Evolutionary conservation across 2,329 filamentous ascomycete genomes (phyloP), one percentile per base, ranked within the genome.

Genomic region (Aspergillus tanneri): DNA sequence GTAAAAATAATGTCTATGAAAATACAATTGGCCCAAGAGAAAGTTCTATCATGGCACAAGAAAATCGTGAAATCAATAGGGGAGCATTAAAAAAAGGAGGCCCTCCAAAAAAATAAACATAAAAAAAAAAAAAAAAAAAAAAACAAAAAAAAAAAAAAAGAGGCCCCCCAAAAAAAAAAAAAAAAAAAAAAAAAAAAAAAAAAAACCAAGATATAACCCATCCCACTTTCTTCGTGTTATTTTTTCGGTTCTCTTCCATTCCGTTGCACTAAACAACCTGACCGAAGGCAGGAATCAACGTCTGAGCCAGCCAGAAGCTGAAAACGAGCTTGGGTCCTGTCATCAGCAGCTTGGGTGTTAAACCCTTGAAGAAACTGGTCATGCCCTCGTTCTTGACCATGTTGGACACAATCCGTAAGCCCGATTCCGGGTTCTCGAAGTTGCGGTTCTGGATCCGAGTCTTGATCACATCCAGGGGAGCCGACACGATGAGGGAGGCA

Each of bases 221-320:
- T 23, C 28, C 35, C 25, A 25, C 36, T 19, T 44, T 46, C 32
- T 42, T 36, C 19, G 18, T 18, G 18, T 36, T 14, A 25, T 18
- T 41, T 18, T 34, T 47, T 38, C 3, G 18, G 3, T 22, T 21
- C 18, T 19, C 10, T 30, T 42, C 14, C 10, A 16, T 30, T 6
- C 18, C 27, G 24, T 50, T 47, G 35, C 40, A 61, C 57, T 78
- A 83, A 69, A 84, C 73, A 50, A 84, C 68, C 71, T 84, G 83
- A 64, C 83, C 88, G 72, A 97, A 97, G 30, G 90, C 87, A 43
- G 93, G 93, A 67, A 99, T 99, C 64, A 99, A 79, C 23, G 93
- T 97, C 79, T 99, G 93, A 49, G 93, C 93, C 67, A 99, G 84
- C 93, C 93, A 99, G 85, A 99, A 99, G 53, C 91, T 96, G 79